These are phyloP conservation scores for Trichaptum fuscoviolaceum DNA, from an alignment of 768 basidiomycete species.

Conservation along the genomic window DNA sequence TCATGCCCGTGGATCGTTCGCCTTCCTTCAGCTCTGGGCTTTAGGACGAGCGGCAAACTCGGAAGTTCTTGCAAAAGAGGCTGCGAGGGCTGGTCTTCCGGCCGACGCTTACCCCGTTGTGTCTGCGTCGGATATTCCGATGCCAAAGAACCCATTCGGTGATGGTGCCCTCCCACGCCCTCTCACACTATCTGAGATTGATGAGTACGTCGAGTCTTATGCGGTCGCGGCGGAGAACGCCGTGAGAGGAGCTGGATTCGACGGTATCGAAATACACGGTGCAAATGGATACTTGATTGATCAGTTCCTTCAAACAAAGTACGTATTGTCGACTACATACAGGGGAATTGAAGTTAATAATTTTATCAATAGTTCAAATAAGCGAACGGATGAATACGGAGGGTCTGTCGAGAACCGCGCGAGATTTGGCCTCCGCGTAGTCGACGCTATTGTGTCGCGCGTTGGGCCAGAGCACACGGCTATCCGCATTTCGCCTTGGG, in stretches of 20 bases:
- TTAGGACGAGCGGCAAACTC: slow-evolving; percentile 28
- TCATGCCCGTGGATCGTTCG: slow-evolving; percentile 45
- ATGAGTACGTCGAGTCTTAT: slow-evolving; percentile 44
- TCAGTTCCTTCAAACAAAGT: slow-evolving; percentile 29
- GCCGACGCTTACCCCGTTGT: slow-evolving; percentile 14
- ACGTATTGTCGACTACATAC: background rate
- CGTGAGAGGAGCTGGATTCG: slow-evolving; percentile 56
- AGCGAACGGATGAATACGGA: slow-evolving; percentile 48
- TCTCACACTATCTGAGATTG: slow-evolving; percentile 43
- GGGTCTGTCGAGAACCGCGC: slow-evolving; percentile 58
- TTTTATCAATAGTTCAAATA: slow-evolving; percentile 19
- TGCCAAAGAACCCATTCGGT: slow-evolving; percentile 2
- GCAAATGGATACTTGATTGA: slow-evolving; percentile 25
- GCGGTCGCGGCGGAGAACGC: slow-evolving; percentile 52
- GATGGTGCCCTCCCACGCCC: slow-evolving; percentile 28
- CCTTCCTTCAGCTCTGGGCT: slow-evolving; percentile 43
- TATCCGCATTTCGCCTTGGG: slow-evolving; percentile 27
- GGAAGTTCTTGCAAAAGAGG: slow-evolving; percentile 16
- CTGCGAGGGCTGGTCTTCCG: background rate
- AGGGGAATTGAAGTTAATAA: no score
- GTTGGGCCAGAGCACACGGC: slow-evolving; percentile 9
- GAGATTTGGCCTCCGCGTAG: slow-evolving; percentile 50
- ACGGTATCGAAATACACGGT: slow-evolving; percentile 49
- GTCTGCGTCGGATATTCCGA: slow-evolving; percentile 21
- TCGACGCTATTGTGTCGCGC: slow-evolving; percentile 31